Base-by-base conservation (phyloP, 2,329 filamentous ascomycete species). In the Hypoxylon sp. region DNA sequence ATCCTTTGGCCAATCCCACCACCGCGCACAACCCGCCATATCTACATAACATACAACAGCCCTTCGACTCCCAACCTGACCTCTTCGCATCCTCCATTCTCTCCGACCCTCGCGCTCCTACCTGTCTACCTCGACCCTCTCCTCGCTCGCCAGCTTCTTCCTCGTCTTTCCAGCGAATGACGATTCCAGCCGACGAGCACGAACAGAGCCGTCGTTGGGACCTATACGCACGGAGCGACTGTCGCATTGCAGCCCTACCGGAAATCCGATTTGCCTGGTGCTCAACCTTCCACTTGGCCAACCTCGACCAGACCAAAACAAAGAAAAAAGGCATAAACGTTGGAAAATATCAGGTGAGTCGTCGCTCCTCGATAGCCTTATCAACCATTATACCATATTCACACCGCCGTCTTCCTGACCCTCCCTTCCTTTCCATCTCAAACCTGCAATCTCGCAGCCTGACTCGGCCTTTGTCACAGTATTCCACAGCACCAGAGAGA, bases 1-100 rank as follows among this genome's bases (percentile, higher is more conserved):
- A 53, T 57, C 55, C 59, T 57, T 29, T 29, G 40, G 60, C 65
- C 59, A 60, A 64, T 66, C 52, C 59, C n/a, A 62, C 57, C 48
- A 53, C 55, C 43, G 54, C 60, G 62, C 57, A 60, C 55, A 42
- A 56, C 43, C 57, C 58, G 55, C 47, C 50, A 38, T 60, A 50
- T 40, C 24, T 60, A 61, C 38, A 60, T 55, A 50, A 46, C 24
- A 33, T 48, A 58, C 55, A 49, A 53, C 58, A 58, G 31, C 51
- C 48, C 56, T 65, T 58, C 54, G 45, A 58, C 33, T 55, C 40
- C 55, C 40, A 49, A 40, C 48, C 43, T 48, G 48, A 27, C 38
- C 35, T 42, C 23, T 23, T 27, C 45, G 17, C 21, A 38, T 8
- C 27, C 54, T 58, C 47, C 47, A 48, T 47, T 40, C 46, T 41